Conservation (phyloP, 352 stramenopile species). For the Phytophthora lateralis region DNA sequence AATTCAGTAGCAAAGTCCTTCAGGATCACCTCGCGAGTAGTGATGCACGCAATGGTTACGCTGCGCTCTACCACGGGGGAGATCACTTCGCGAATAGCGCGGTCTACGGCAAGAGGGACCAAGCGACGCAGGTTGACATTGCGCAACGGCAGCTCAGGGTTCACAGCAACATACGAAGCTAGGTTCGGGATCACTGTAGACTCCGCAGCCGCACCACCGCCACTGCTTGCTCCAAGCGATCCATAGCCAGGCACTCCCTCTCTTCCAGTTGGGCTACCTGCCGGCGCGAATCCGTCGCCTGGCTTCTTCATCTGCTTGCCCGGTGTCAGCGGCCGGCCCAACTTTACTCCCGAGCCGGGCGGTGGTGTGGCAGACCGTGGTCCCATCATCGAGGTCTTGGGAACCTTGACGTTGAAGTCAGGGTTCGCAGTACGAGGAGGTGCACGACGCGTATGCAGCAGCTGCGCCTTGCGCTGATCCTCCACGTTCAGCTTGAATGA, state of each 20-base stretch:
- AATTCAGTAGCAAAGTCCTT: conserved; percentile 99
- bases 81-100: conserved; percentile 99
- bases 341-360: conserved; percentile 49
- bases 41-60: conserved; percentile 99
- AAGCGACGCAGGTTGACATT: conserved; percentile 94
- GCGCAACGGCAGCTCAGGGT: conserved; percentile 94
- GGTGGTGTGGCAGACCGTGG: conserved; percentile 66
- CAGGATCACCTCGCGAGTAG: conserved; percentile 96
- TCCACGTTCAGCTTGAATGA: conserved; percentile 98
- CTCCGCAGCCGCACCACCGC: conserved; percentile 56
- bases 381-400: conserved; percentile 47
- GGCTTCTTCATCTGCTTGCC: conserved; percentile 61
- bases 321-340: conserved; percentile 63
- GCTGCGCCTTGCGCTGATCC: conserved; percentile 93
- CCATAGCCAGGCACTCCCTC: conserved; percentile 37
- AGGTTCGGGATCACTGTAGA: conserved; percentile 99
- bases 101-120: conserved; percentile 97
- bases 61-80: conserved; percentile 98
- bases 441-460: conserved; percentile 90
- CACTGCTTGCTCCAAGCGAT: conserved; percentile 35
- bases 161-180: conserved; percentile 97
- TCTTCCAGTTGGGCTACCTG: conserved; percentile 56
- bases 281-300: conserved; percentile 54
- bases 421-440: conserved; percentile 96
- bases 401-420: conserved; percentile 98